Evolutionary conservation across 140 eudicot genomes (phyloP), one percentile per base, ranked within the genome.

Genomic region (Cichorium intybus): DNA sequence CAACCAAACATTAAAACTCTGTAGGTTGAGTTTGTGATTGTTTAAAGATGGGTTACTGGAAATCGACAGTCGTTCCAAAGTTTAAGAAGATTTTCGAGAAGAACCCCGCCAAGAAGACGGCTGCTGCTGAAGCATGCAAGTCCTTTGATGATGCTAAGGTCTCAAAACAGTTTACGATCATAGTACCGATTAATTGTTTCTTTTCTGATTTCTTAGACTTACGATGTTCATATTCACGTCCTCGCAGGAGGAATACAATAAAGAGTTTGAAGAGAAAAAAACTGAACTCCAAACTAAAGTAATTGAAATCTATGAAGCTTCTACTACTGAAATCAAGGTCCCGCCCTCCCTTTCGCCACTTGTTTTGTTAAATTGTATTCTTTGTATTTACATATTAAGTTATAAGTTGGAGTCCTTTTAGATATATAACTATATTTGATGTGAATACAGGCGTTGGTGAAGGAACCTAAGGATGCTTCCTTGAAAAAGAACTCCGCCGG

Each of bases 41-140:
- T 7, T 10, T 9, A 22, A 71, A 45, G 56, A 87, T 87, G 95
- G 92, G 83, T 37, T 87, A 81, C 79, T 90, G 96, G 97, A 85
- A 87, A 71, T 59, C 85, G 0, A 87, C 90, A 55, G 90, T 90
- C 23, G 84, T 90, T 9, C 95, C 96, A 0, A 90, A 76, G 76
- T 75, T 90, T 48, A 84, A 90, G 85, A 84, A 87, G 74, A 75
- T 80, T 11, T 84, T 87, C 24, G 96, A 81, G 55, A 86, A 81
- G 66, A 80, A 56, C 58, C 51, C 54, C 71, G 64, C 62, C 21
- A 84, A 84, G 83, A 87, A 87, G 75, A 51, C 60, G 4, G 95
- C 88, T 57, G 97, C 96, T 39, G 84, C 86, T 15, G 97, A 90
- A 60, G 97, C 90, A 50, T 72, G 81, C 86, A 90, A 87, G 80